phyloP scores from a whole-genome alignment of 2,329 filamentous ascomycete species.

The Neoascochyta sp. region DNA sequence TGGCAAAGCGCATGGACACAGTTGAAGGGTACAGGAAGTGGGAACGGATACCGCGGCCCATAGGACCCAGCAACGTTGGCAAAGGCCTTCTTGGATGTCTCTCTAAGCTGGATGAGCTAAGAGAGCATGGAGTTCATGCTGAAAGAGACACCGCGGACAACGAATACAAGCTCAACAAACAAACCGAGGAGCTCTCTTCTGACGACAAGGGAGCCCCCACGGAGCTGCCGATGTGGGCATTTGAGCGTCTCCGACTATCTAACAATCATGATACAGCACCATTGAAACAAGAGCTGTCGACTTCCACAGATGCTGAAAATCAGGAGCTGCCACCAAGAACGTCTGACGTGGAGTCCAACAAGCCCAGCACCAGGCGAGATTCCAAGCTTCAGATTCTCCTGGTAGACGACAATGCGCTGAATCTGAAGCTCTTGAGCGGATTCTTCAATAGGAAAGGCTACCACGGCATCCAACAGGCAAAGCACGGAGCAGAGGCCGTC shows the following conservation, averaged over 20 bases:
- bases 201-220: no score
- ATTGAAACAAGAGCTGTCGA: no score
- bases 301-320: no score
- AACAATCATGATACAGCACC: no score
- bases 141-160: no score
- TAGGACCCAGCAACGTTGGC: conserved; percentile 6
- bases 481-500: conserved; percentile 12
- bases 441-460: conserved; percentile 18
- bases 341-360: not conserved
- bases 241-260: no score
- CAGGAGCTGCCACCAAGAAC: not conserved
- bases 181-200: no score
- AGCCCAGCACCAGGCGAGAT: not conserved
- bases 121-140: not conserved
- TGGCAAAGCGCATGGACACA: conserved; percentile 3
- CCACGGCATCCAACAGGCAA: conserved; percentile 4
- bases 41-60: conserved; percentile 7
- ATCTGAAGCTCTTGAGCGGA: conserved; percentile 24
- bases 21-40: conserved; percentile 8
- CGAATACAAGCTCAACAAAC: no score
- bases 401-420: conserved; percentile 36
- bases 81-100: conserved; percentile 4
- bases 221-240: no score
- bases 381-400: conserved; percentile 19
- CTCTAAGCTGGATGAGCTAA: conserved; percentile 4